A percentile compares a stretch with the other conserved stretches of the same genome.
Conservation (phyloP, 257 asterid species). For the Nicotiana tabacum region DNA sequence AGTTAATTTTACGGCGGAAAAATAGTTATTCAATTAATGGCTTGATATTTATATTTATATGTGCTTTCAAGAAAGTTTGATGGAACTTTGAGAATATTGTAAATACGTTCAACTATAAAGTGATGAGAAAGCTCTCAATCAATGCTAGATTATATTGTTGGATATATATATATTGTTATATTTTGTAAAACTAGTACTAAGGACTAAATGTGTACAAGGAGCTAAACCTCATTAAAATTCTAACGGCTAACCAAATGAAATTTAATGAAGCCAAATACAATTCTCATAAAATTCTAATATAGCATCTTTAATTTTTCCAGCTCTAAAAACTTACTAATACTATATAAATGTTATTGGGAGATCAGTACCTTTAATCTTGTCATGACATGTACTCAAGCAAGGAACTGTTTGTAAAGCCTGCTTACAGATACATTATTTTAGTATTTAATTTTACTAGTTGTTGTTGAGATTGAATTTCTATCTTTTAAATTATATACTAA, state of each 20-base stretch:
- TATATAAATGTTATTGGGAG: too few relatives aligned
- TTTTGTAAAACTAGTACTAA: background rate
- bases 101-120: background rate
- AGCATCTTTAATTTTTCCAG: too few relatives aligned
- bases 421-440: too few relatives aligned
- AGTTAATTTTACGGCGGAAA: background rate
- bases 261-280: background rate
- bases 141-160: background rate
- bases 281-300: background rate
- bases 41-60: background rate
- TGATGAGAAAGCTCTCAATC: slow-evolving; percentile 1
- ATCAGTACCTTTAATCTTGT: too few relatives aligned
- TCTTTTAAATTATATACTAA: too few relatives aligned
- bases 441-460: too few relatives aligned
- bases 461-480: too few relatives aligned
- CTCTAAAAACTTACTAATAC: too few relatives aligned
- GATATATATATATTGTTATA: background rate
- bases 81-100: background rate
- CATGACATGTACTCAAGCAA: too few relatives aligned
- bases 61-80: slow-evolving; percentile 1
- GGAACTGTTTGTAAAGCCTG: too few relatives aligned
- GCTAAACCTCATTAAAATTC: background rate
- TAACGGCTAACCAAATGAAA: background rate
- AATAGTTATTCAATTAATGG: slow-evolving; percentile 2
- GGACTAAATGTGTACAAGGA: background rate